These are phyloP conservation scores for Plasmodium sp. DNA, from an alignment of 169 alveolate species.

Conservation along the genomic window DNA sequence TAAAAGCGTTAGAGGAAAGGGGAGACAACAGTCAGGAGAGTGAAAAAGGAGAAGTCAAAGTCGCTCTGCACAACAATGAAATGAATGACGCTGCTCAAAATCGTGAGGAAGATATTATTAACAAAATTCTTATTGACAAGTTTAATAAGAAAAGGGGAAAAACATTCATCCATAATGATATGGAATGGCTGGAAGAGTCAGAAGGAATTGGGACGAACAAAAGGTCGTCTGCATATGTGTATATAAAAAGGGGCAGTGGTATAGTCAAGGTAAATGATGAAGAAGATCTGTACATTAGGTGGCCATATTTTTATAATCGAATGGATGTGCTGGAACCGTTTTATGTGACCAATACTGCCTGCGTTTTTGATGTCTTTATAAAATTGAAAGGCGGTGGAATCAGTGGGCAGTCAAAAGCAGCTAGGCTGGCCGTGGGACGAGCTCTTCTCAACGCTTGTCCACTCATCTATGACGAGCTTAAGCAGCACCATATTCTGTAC, in stretches of 20 bases:
- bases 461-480: slow-evolving; percentile 73
- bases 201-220: slow-evolving; percentile 88
- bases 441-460: slow-evolving; percentile 88
- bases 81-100: not conserved
- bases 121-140: slow-evolving; percentile 15
- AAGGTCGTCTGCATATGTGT: slow-evolving; percentile 87
- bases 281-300: slow-evolving; percentile 86
- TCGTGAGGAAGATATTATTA: slow-evolving; percentile 4
- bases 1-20: slow-evolving; percentile 7
- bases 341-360: slow-evolving; percentile 83
- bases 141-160: slow-evolving; percentile 69
- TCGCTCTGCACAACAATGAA: not conserved
- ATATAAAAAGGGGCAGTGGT: slow-evolving; percentile 86
- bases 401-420: slow-evolving; percentile 89
- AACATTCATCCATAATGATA: slow-evolving; percentile 81
- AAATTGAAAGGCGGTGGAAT: slow-evolving; percentile 88
- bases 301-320: slow-evolving; percentile 89
- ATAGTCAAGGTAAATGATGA: slow-evolving; percentile 82
- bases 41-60: not conserved
- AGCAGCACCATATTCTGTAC: slow-evolving; percentile 83
- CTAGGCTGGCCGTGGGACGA: slow-evolving; percentile 88
- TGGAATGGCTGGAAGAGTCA: slow-evolving; percentile 84
- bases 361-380: slow-evolving; percentile 86
- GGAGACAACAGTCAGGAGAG: not conserved
- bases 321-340: slow-evolving; percentile 90